A percentile compares a stretch with the other conserved stretches of the same genome.
These are phyloP conservation scores for Verbascum thapsus DNA, from an alignment of 257 asterid genomes.

Conservation along the genomic window DNA sequence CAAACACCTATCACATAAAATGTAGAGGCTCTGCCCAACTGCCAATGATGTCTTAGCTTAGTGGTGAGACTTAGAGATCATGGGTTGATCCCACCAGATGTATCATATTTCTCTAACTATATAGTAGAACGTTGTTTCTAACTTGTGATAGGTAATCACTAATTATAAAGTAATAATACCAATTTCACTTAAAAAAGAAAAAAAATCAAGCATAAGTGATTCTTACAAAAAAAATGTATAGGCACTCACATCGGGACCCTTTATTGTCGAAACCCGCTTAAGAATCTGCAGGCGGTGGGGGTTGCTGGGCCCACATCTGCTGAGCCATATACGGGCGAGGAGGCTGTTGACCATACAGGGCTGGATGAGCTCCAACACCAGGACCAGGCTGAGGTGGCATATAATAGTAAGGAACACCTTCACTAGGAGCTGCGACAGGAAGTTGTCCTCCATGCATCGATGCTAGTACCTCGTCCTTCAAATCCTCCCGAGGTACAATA, in stretches of 20 bases:
- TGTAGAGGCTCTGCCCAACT: too few relatives aligned
- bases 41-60: too few relatives aligned
- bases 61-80: too few relatives aligned
- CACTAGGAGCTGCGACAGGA: constrained; percentile 81
- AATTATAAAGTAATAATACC: too few relatives aligned
- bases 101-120: too few relatives aligned
- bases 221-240: too few relatives aligned
- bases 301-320: constrained; percentile 90
- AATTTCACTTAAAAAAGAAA: too few relatives aligned
- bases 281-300: constrained; percentile 76
- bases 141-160: too few relatives aligned
- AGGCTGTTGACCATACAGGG: constrained; percentile 74
- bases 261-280: constrained; percentile 46
- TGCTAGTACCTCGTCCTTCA: constrained; percentile 94
- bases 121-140: too few relatives aligned
- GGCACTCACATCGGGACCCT: too few relatives aligned
- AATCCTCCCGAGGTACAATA: constrained; percentile 92
- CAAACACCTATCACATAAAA: background rate
- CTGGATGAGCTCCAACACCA: constrained; percentile 65
- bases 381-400: constrained; percentile 71
- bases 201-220: too few relatives aligned
- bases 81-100: too few relatives aligned
- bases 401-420: constrained; percentile 86
- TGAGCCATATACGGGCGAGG: constrained; percentile 77
- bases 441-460: constrained; percentile 85